Conservation (phyloP, 805 yeast genomes). For the Myxozyma sirexii region DNA sequence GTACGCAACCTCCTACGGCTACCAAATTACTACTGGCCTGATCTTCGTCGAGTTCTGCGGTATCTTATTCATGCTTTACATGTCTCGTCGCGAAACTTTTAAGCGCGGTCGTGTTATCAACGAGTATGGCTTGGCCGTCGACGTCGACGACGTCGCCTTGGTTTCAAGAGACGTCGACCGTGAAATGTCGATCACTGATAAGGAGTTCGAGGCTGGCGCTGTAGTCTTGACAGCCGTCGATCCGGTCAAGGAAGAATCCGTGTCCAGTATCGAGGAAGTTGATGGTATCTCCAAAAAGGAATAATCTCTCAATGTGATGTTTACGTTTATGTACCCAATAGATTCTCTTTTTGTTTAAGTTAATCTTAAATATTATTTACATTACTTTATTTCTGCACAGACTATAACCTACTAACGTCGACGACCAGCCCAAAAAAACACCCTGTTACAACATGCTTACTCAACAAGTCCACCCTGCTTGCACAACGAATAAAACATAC, state of each 20-base stretch:
- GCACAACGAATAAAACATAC: conserved; percentile 42
- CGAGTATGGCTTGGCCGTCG: conserved; percentile 29
- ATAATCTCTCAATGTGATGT: not conserved
- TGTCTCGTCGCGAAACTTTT: conserved; percentile 22
- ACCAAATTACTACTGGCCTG: conserved; percentile 40
- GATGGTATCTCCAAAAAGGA: not conserved
- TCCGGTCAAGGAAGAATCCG: not conserved
- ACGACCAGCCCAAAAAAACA: no score
- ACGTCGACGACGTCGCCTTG: conserved; percentile 19
- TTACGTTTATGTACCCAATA: no score
- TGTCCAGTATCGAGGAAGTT: not conserved
- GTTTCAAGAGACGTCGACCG: not conserved
- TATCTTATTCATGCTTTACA: conserved; percentile 23
- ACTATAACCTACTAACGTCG: no score
- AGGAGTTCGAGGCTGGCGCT: not conserved
- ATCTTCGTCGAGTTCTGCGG: conserved; percentile 23
- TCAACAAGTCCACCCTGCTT: conserved; percentile 34
- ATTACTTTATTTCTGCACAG: no score
- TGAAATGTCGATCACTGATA: not conserved
- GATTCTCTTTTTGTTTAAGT: no score
- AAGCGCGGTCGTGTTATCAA: conserved; percentile 23
- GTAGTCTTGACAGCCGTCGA: not conserved
- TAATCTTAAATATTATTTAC: no score
- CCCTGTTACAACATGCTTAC: no score
- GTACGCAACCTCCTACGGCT: conserved; percentile 41